Conservation (phyloP, 495 filamentous ascomycete species). For the Articulospora tetracladia region DNA sequence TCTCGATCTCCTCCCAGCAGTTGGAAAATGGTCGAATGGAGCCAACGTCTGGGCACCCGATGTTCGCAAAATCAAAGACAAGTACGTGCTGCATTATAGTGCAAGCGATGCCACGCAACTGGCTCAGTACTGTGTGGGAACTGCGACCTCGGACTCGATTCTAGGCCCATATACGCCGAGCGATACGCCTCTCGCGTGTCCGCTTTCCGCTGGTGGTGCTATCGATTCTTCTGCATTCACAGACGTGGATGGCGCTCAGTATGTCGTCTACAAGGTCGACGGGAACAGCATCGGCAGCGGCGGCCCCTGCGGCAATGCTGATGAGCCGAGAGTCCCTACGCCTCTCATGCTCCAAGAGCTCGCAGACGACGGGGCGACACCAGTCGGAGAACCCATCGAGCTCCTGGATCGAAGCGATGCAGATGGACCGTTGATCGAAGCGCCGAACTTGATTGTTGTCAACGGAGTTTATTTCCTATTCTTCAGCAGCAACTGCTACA, state of each 20-base stretch:
- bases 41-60: slow-evolving; percentile 11
- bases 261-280: slow-evolving; percentile 52
- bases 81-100: slow-evolving; percentile 40
- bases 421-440: slow-evolving; percentile 61
- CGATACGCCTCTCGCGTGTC: slow-evolving; percentile 29
- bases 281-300: slow-evolving; percentile 56
- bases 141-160: slow-evolving; percentile 34
- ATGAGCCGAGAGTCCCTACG: slow-evolving; percentile 43
- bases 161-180: slow-evolving; percentile 35
- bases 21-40: slow-evolving; percentile 1
- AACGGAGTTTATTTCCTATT: slow-evolving; percentile 55
- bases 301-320: slow-evolving; percentile 52
- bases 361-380: slow-evolving; percentile 44
- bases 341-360: slow-evolving; percentile 60
- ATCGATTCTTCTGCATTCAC: slow-evolving; percentile 35
- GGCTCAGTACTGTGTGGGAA: slow-evolving; percentile 40
- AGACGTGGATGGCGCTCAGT: slow-evolving; percentile 30
- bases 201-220: slow-evolving; percentile 34
- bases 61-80: slow-evolving; percentile 26
- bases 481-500: slow-evolving; percentile 57
- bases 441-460: slow-evolving; percentile 46
- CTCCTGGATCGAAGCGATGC: slow-evolving; percentile 50
- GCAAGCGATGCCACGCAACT: slow-evolving; percentile 25
- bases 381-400: slow-evolving; percentile 44
- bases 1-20: slow-evolving; percentile 1